Evolutionary conservation across 257 asterid genomes (phyloP).

Genomic region (Plantago major): DNA sequence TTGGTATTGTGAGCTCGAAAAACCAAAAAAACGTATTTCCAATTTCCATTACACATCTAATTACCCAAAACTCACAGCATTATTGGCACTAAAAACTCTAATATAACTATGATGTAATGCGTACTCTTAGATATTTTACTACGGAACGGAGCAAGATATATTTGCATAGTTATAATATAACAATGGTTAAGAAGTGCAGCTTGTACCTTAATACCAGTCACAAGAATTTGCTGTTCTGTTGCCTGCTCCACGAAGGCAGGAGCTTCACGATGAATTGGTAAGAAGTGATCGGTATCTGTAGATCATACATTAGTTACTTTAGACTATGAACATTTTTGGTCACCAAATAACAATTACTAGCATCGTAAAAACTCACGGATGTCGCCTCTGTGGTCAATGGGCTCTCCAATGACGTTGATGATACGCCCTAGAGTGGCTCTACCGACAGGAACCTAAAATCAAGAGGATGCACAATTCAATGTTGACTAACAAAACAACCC

Average conservation of each 20-base stretch:
- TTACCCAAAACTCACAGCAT: no score
- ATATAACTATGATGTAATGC: no score
- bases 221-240: slow-evolving; percentile 92
- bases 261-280: slow-evolving; percentile 97
- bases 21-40: no score
- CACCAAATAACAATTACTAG: background rate
- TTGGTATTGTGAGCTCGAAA: no score
- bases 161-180: background rate
- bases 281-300: slow-evolving; percentile 78
- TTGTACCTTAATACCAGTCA: slow-evolving; percentile 95
- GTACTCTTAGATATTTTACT: no score
- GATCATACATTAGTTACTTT: slow-evolving; percentile 17
- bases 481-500: background rate
- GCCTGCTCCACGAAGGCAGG: slow-evolving; percentile 96
- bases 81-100: no score
- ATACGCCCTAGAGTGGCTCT: slow-evolving; percentile 97
- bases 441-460: slow-evolving; percentile 88
- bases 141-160: background rate
- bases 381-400: slow-evolving; percentile 85
- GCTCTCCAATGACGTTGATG: slow-evolving; percentile 93
- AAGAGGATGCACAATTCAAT: background rate
- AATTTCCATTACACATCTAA: no score
- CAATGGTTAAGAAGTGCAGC: background rate
- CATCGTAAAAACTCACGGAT: slow-evolving; percentile 45
- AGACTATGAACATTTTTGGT: slow-evolving; percentile 3